Conservation (phyloP, 768 basidiomycete species). For the Suillus clintonianus region DNA sequence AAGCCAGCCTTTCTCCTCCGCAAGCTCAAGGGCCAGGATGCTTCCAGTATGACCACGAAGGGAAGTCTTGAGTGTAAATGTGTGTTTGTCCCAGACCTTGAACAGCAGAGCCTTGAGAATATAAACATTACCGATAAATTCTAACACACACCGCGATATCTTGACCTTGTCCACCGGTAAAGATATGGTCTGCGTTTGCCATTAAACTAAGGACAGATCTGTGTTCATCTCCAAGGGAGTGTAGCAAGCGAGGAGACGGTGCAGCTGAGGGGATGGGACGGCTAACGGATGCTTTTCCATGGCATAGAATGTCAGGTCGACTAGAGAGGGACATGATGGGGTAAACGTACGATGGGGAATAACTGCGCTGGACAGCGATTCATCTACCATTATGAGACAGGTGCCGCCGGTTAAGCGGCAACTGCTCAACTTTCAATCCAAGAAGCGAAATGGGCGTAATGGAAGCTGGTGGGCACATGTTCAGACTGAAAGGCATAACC, state of each 20-base stretch:
- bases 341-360: constrained; percentile 29
- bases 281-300: constrained; percentile 55
- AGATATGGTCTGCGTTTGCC: constrained; percentile 72
- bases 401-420: neutral
- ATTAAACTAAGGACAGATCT: constrained; percentile 77
- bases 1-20: constrained; percentile 76
- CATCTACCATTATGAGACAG: neutral
- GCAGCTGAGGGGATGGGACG: constrained; percentile 49
- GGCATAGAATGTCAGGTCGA: neutral
- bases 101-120: neutral
- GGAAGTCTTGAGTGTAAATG: constrained; percentile 66
- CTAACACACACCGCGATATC: constrained; percentile 65
- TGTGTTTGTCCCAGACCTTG: constrained; percentile 84
- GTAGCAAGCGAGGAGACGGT: constrained; percentile 53
- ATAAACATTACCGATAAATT: constrained; percentile 2
- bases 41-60: constrained; percentile 84
- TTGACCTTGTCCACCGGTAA: constrained; percentile 77
- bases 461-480: neutral
- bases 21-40: constrained; percentile 78
- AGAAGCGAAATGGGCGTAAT: neutral
- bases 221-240: constrained; percentile 68
- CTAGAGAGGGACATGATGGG: neutral
- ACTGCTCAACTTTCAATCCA: neutral
- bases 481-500: neutral
- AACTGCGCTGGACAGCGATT: constrained; percentile 4